phyloP scores from a whole-genome alignment of 192 early-diverging fungal species.

The Entomortierella beljakovae region DNA sequence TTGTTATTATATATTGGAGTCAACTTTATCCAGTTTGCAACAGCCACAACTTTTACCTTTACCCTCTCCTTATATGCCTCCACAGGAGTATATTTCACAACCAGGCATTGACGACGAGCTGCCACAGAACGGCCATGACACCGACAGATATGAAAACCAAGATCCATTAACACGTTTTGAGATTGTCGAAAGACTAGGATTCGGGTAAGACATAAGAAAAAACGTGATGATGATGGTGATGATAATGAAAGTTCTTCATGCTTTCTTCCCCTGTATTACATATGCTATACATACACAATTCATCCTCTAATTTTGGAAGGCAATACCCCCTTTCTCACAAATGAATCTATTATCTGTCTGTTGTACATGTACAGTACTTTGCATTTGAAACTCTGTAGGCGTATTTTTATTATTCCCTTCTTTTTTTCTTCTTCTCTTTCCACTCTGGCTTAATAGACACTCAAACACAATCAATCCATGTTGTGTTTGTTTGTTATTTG shows the following conservation, averaged over 20 bases:
- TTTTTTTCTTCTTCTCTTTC: background rate
- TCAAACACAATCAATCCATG: no score
- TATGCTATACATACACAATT: background rate
- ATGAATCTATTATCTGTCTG: background rate
- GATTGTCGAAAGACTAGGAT: slow-evolving; percentile 22
- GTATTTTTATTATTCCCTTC: background rate
- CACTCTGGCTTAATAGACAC: background rate
- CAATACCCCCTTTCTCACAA: background rate
- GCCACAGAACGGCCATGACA: background rate
- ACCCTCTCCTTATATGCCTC: background rate
- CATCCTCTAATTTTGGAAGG: background rate
- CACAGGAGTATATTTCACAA: background rate
- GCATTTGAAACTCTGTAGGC: background rate
- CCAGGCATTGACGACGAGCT: background rate
- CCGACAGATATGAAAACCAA: background rate
- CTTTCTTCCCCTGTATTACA: background rate
- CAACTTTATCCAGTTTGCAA: background rate
- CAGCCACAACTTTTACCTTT: background rate
- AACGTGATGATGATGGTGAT: background rate
- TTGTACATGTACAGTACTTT: no score
- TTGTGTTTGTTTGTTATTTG: no score
- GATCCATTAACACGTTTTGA: slow-evolving; percentile 19
- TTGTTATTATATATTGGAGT: slow-evolving; percentile 6
- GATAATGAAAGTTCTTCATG: background rate
- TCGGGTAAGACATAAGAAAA: slow-evolving; percentile 8